Base-by-base conservation (phyloP, 2,329 filamentous ascomycete genomes). In the Purpureocillium takamizusanense region DNA sequence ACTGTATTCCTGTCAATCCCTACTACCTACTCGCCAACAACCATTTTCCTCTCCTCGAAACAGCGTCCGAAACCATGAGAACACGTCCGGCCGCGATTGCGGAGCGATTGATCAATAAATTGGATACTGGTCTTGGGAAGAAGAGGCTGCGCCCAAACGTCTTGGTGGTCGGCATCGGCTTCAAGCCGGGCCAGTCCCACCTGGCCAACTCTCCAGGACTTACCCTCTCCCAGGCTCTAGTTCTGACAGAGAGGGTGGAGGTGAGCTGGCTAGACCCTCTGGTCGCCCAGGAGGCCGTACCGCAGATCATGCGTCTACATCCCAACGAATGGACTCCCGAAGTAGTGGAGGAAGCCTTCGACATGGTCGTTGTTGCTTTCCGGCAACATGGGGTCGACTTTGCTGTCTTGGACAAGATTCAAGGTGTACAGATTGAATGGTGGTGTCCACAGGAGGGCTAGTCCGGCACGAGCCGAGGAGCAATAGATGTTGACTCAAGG, bases 1-100 rank as follows among this genome's bases (percentile, higher is more conserved):
- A 75, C 50, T 76, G 72, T 44, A 75, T 76, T 41, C 72, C 72
- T 0, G 62, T 75, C 43, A 76, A 76, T 41, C 72, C 71, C 1
- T 65, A 65, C 54, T 75, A 75, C 45, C 55, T 76, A 14, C 54
- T 75, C 9, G 62, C 63, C 16, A 72, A 66, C 46, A 65, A 57
- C 45, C 49, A 55, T 4, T 64, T 74, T 34, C 71, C 71, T 3
- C 51, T 75, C 0, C 55, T 74, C 3, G 48, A 62, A 33, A 51
- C 56, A 3, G 69, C 67, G 0, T 61, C 66, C 1, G 61, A 65
- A 36, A 60, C 51, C 33, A 72, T 69, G 65, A 55, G 56, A 30
- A 51, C 54, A 4, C 59, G 69, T 7, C 70, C 70, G 1, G 54
- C 51, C 1, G 48, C 51, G 1, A 56, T 69, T 11, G 66, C 61